These are phyloP conservation scores for Mortierella sp. DNA, from an alignment of 371 early-diverging fungal genomes.

Conservation along the genomic window DNA sequence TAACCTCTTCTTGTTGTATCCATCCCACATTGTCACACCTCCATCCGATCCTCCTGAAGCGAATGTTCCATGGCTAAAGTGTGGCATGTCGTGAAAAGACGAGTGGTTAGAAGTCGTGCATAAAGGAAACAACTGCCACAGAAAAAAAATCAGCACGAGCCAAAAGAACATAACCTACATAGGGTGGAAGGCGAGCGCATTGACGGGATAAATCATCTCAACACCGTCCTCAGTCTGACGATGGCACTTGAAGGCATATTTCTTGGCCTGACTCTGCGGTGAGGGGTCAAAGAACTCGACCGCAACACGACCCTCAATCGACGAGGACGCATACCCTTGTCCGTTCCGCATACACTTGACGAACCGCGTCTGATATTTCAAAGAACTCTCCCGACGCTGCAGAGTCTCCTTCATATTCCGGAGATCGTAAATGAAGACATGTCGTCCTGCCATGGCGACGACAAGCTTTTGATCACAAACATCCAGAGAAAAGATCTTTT, in stretches of 20 bases:
- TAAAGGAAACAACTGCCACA: background rate
- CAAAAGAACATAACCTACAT: constrained; percentile 65
- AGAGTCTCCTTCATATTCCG: constrained; percentile 82
- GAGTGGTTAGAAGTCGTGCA: background rate
- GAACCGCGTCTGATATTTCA: constrained; percentile 88
- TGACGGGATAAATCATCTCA: constrained; percentile 95
- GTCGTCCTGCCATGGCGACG: constrained; percentile 86
- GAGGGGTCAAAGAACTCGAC: constrained; percentile 92
- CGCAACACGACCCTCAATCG: constrained; percentile 96
- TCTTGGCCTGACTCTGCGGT: constrained; percentile 75
- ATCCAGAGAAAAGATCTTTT: constrained; percentile 90
- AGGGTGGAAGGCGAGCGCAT: constrained; percentile 94
- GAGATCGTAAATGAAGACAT: constrained; percentile 87
- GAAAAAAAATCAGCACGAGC: background rate
- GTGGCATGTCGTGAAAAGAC: background rate
- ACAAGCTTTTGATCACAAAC: constrained; percentile 78
- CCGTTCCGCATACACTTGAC: constrained; percentile 89
- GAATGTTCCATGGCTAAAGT: constrained; percentile 87
- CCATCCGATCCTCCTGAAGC: constrained; percentile 97
- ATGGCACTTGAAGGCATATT: constrained; percentile 98
- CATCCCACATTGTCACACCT: constrained; percentile 95
- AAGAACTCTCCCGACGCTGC: constrained; percentile 81
- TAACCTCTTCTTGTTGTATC: constrained; percentile 89
- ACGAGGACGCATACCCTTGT: constrained; percentile 84
- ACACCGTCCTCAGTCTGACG: constrained; percentile 81